These are phyloP conservation scores for Paecilomyces formosus DNA, from an alignment of 2,329 filamentous ascomycete species.

Conservation along the genomic window DNA sequence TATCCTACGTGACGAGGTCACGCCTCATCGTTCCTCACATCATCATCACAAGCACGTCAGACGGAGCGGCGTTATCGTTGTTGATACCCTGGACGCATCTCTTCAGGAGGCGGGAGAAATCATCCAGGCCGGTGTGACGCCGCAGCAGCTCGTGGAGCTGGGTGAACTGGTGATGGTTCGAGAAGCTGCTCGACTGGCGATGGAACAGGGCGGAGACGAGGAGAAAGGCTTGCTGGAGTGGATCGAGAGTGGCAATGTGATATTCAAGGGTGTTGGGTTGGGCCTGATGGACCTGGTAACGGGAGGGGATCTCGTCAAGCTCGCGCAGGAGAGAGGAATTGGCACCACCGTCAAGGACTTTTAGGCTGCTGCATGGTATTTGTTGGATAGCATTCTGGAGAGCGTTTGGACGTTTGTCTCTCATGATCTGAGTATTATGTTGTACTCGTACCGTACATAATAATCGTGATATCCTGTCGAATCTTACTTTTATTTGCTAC, in stretches of 20 bases:
- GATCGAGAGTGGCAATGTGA: conserved; percentile 56
- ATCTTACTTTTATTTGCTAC: background rate
- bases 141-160: conserved; percentile 74
- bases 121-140: conserved; percentile 65
- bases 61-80: conserved; percentile 53
- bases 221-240: conserved; percentile 48
- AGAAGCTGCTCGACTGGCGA: conserved; percentile 37
- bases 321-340: conserved; percentile 49
- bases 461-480: background rate
- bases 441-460: too few relatives aligned
- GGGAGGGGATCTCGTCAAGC: conserved; percentile 48
- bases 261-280: conserved; percentile 63
- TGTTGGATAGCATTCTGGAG: background rate
- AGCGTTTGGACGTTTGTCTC: too few relatives aligned
- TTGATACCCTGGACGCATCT: conserved; percentile 67
- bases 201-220: conserved; percentile 27
- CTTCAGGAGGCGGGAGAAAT: conserved; percentile 81
- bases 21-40: conserved; percentile 32
- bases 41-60: conserved; percentile 45
- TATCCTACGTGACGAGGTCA: conserved; percentile 59
- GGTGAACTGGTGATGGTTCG: conserved; percentile 69
- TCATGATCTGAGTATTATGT: too few relatives aligned
- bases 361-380: conserved; percentile 10
- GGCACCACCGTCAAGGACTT: conserved; percentile 44
- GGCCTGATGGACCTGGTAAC: conserved; percentile 63